phyloP scores from a whole-genome alignment of 768 basidiomycete genomes.

The Clavulina sp. region DNA sequence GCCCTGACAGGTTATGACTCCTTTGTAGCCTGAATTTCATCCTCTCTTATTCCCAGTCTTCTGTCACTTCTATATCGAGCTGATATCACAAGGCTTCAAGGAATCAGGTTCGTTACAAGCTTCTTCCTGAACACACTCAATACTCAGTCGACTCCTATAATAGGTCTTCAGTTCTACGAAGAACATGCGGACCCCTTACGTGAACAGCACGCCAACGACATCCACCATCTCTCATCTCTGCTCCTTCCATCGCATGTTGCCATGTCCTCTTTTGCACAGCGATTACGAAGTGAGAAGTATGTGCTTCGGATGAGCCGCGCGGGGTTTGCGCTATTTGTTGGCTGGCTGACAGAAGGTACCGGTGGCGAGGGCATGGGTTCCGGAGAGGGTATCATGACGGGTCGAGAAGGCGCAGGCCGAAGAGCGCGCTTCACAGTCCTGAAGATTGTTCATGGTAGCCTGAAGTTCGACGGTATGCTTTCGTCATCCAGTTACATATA shows the following conservation, averaged over 20 bases:
- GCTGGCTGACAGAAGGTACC: slow-evolving; percentile 89
- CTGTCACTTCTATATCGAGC: slow-evolving; percentile 90
- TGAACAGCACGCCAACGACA: slow-evolving; percentile 32
- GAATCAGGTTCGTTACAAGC: slow-evolving; percentile 51
- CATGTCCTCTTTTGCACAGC: slow-evolving; percentile 63
- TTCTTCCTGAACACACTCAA: slow-evolving; percentile 3
- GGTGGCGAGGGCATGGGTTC: slow-evolving; percentile 71
- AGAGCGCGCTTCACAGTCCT: slow-evolving; percentile 79
- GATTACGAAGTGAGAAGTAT: slow-evolving; percentile 84
- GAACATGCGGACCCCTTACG: background rate
- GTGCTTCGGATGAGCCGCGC: slow-evolving; percentile 77
- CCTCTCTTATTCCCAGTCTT: slow-evolving; percentile 93
- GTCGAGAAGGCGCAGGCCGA: slow-evolving; percentile 36
- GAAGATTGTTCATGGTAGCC: slow-evolving; percentile 85
- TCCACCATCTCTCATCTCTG: slow-evolving; percentile 63
- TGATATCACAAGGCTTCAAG: slow-evolving; percentile 78
- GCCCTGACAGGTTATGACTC: background rate
- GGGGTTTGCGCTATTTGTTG: slow-evolving; percentile 77
- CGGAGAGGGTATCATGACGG: slow-evolving; percentile 53
- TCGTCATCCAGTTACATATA: background rate
- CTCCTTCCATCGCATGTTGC: slow-evolving; percentile 71
- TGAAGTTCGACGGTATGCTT: slow-evolving; percentile 66
- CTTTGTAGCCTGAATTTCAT: slow-evolving; percentile 67
- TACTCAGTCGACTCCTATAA: background rate
- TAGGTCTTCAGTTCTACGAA: slow-evolving; percentile 4